Base-by-base conservation (phyloP, 1,139 yeast species). In the Pneumocystis canis region DNA sequence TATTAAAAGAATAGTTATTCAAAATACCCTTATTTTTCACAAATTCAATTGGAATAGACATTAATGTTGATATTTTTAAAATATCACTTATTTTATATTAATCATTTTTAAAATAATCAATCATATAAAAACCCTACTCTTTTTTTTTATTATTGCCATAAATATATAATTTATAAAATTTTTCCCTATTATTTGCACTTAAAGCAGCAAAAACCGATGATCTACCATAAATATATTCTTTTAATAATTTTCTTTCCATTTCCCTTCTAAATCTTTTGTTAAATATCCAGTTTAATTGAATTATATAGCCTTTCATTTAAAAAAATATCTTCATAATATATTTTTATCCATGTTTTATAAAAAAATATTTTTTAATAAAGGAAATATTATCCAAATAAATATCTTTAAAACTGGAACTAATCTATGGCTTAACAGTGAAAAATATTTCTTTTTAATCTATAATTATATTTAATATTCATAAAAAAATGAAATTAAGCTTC, bases 211-310 rank as follows among this genome's bases (percentile, higher is more conserved):
- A 47, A 25, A 47, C 54, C 3, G 54, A 31, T 11, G 54, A 18
- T 47, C 54, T 47, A n/a, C 54, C 54, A 47, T 47, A 47, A 47
- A 47, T 47, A 47, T 47, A 47, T 47, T 47, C 54, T 25, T 25
- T 47, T 11, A 7, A 2, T 5, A 11, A 11, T n/a, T 25, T 25
- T 9, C 9, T 25, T 11, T 25, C 3, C 7, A 25, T 47, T 47
- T 25, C n/a, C 16, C n/a, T 25, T 25, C 4, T 11, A 25, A 2
- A 25, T 25, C n/a, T 14, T 47, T 3, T 20, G 25, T 11, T 4
- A 37, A 37, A 7, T 37, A 18, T 16, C 14, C 3, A 35, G 14
- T 37, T 37, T 25, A 20, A 47, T n/a, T 47, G 31, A 11, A 7
- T 25, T 47, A 20, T 5, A 47, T 4, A 25, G 25, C 25, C 9